These are phyloP conservation scores for Paxillus ammoniavirescens DNA, from an alignment of 768 basidiomycete species.

Conservation along the genomic window DNA sequence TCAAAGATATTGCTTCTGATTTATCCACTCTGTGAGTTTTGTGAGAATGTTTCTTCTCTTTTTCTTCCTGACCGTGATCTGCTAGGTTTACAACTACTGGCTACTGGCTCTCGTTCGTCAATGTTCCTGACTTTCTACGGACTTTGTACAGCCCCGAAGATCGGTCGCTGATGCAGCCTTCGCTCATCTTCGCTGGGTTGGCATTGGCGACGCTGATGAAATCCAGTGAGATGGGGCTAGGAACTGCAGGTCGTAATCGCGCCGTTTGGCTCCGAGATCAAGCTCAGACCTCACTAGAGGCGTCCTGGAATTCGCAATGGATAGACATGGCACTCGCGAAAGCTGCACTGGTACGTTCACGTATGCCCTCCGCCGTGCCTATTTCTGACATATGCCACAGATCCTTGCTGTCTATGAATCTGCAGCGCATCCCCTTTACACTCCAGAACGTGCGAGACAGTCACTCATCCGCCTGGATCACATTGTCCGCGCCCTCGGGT, in stretches of 20 bases:
- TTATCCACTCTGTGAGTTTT: slow-evolving; percentile 49
- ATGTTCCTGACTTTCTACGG: slow-evolving; percentile 52
- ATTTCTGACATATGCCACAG: slow-evolving; percentile 35
- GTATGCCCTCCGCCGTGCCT: background rate
- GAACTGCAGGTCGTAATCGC: slow-evolving; percentile 50
- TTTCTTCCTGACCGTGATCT: slow-evolving; percentile 6
- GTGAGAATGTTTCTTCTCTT: background rate
- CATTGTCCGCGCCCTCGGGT: slow-evolving; percentile 53
- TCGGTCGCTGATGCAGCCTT: slow-evolving; percentile 61
- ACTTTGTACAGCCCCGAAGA: slow-evolving; percentile 51
- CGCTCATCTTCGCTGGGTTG: slow-evolving; percentile 64
- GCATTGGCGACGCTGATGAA: slow-evolving; percentile 72
- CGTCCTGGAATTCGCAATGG: slow-evolving; percentile 49
- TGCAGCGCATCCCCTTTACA: slow-evolving; percentile 68
- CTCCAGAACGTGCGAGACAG: slow-evolving; percentile 48
- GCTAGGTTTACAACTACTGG: slow-evolving; percentile 62
- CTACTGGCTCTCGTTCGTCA: slow-evolving; percentile 70
- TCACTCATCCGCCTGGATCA: slow-evolving; percentile 62
- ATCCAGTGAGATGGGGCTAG: slow-evolving; percentile 65
- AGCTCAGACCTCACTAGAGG: slow-evolving; percentile 54
- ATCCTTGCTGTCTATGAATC: slow-evolving; percentile 77
- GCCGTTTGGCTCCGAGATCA: slow-evolving; percentile 56
- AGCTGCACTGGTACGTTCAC: slow-evolving; percentile 58
- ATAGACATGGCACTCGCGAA: slow-evolving; percentile 67
- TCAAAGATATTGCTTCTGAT: slow-evolving; percentile 50